Base-by-base conservation (phyloP, 1,284 basidiomycete species). In the Boletellus dicymbophilus region DNA sequence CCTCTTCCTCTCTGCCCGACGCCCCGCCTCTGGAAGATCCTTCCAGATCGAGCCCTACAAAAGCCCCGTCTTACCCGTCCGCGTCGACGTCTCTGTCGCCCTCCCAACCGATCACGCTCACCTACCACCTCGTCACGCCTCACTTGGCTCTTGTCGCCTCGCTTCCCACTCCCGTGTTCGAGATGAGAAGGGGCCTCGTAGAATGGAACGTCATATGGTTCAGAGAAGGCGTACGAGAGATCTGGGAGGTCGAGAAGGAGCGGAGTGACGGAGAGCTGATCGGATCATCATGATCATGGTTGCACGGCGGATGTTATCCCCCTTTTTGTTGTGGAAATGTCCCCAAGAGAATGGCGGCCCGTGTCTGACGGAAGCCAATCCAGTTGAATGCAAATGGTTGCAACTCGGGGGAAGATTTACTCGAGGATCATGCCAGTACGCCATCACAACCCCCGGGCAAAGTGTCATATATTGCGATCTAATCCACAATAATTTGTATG, bases 121-220 rank as follows among this genome's bases (percentile, higher is more conserved):
- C 90, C 8, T 90, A 93, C 63, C 93, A 95, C 74, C 79, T 92
- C 54, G 85, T 96, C 58, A 93, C 92, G 36, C 80, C 83, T 60
- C 84, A 79, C 49, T 72, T 98, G 6, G 93, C 91, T 0, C 75
- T 98, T 34, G 78, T 98, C 39, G 88, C 90, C 3, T 72, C 96
- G 40, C 68, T 97, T 13, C 88, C 91, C 18, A 90, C 92, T 2
- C 76, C 82, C 37, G 85, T 91, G 16, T 94, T 86, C 64, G 86
- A 93, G 48, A 78, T 81, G 48, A 79, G 88, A 53, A 76, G 90
- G 21, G 93, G 92, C 16, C 75, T 95, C 54, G 81, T 98, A 37
- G 95, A 98, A 67, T 96, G 93, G 71, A 98, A 98, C 61, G 85
- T 98, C 6, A 88, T 93, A 20, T 93, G 90, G 68, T 88, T 98